phyloP scores from a whole-genome alignment of 176 grass and related monocot species.

The Ampelocalamus luodianensis region DNA sequence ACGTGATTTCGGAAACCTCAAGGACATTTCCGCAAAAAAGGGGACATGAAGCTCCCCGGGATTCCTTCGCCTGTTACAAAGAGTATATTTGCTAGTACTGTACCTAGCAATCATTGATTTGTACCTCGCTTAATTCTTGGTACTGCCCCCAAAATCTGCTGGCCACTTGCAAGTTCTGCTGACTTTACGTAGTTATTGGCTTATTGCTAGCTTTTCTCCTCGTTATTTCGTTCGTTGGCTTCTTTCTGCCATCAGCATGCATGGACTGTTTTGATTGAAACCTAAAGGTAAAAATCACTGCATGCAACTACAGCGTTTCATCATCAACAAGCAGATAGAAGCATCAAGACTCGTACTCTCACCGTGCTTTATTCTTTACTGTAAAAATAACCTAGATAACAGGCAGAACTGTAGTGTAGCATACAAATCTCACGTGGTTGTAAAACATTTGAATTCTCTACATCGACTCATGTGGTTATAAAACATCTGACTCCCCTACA shows the following conservation, averaged over 20 bases:
- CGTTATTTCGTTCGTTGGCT: background rate
- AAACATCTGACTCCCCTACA: conserved; percentile 1
- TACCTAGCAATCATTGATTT: background rate
- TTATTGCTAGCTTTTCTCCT: background rate
- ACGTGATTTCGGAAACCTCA: too few species aligned
- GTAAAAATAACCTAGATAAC: conserved; percentile 44
- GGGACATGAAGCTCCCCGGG: too few species aligned
- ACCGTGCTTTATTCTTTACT: conserved; percentile 36
- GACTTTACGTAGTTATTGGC: background rate
- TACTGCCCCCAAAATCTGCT: background rate
- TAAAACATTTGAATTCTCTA: conserved; percentile 48
- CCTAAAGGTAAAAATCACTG: background rate
- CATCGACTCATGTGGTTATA: conserved; percentile 32
- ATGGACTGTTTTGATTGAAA: background rate
- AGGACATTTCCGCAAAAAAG: too few species aligned
- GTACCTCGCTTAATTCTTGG: background rate
- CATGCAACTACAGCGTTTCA: background rate
- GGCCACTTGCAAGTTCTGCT: background rate
- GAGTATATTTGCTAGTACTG: background rate
- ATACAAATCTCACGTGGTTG: conserved; percentile 32
- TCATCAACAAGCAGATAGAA: background rate
- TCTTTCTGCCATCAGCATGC: background rate
- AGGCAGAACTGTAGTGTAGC: conserved; percentile 13
- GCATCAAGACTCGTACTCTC: background rate
- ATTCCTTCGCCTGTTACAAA: too few species aligned